Percentiles rank a stretch among this genome's conserved stretches.
These are phyloP conservation scores for Rhododendron ferrugineum DNA, from an alignment of 148 eudicot genomes.

Conservation along the genomic window DNA sequence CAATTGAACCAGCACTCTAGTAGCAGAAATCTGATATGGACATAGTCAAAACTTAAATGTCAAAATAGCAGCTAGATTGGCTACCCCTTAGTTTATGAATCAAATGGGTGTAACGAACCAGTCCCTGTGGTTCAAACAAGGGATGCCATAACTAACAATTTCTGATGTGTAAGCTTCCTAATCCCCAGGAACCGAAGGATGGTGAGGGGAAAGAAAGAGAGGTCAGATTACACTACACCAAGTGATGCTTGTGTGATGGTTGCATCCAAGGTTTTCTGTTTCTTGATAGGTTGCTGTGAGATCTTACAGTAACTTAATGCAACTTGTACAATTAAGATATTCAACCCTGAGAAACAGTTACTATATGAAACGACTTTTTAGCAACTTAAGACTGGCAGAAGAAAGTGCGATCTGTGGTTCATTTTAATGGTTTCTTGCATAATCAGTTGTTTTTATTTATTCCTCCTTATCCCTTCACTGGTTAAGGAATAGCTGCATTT, in stretches of 20 bases:
- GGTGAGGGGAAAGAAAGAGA: background rate
- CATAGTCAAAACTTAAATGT: background rate
- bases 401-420: background rate
- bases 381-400: background rate
- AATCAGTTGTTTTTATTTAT: background rate
- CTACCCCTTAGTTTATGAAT: background rate
- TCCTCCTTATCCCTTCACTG: background rate
- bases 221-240: background rate
- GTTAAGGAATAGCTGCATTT: background rate
- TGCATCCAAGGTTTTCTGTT: background rate
- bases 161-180: background rate
- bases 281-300: background rate
- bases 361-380: background rate
- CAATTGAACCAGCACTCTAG: slow-evolving; percentile 20
- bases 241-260: background rate
- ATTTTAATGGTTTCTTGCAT: background rate
- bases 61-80: background rate
- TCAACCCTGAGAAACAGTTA: background rate
- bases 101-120: background rate
- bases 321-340: background rate
- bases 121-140: background rate
- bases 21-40: slow-evolving; percentile 23
- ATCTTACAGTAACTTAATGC: background rate
- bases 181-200: background rate
- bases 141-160: background rate